Percentiles rank a stretch among this genome's conserved stretches.
Conservation (phyloP, 495 filamentous ascomycete species). For the Aspergillus asperescens region DNA sequence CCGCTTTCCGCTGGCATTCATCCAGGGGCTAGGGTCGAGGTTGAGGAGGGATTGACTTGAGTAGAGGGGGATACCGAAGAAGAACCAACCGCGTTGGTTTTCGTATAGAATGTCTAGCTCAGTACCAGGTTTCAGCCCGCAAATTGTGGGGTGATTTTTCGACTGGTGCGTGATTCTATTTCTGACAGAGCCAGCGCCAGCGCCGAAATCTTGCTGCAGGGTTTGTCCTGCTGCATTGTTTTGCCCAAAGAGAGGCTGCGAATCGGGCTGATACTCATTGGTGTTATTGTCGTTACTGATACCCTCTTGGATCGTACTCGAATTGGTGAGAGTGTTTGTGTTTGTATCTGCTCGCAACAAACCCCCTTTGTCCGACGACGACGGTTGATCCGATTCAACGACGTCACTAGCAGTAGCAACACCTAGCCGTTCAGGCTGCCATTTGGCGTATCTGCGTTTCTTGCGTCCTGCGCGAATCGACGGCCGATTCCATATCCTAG, state of each 20-base stretch:
- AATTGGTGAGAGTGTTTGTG: slow-evolving; percentile 22
- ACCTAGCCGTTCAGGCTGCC: slow-evolving; percentile 48
- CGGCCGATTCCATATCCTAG: slow-evolving; percentile 31
- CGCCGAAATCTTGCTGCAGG: background rate
- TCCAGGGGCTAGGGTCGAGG: slow-evolving; percentile 82
- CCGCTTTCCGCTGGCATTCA: slow-evolving; percentile 62
- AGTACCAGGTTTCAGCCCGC: slow-evolving; percentile 17
- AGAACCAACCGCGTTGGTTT: slow-evolving; percentile 79
- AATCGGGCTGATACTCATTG: background rate
- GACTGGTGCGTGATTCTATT: slow-evolving; percentile 3
- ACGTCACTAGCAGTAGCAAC: slow-evolving; percentile 21
- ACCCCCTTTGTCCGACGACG: background rate
- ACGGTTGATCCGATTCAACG: slow-evolving; percentile 14
- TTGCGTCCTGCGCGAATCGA: slow-evolving; percentile 46
- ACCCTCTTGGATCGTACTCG: background rate
- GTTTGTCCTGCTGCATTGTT: background rate
- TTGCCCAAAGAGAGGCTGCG: background rate
- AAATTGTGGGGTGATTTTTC: slow-evolving; percentile 6
- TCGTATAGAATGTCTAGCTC: slow-evolving; percentile 92
- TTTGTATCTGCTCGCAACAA: slow-evolving; percentile 1
- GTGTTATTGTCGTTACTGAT: background rate
- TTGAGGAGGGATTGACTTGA: slow-evolving; percentile 79
- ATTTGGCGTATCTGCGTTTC: slow-evolving; percentile 59
- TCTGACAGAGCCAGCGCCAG: slow-evolving; percentile 8
- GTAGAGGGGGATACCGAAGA: slow-evolving; percentile 86